Evolutionary conservation across 768 basidiomycete species (phyloP).

Genomic region (Hypholoma sublateritium): DNA sequence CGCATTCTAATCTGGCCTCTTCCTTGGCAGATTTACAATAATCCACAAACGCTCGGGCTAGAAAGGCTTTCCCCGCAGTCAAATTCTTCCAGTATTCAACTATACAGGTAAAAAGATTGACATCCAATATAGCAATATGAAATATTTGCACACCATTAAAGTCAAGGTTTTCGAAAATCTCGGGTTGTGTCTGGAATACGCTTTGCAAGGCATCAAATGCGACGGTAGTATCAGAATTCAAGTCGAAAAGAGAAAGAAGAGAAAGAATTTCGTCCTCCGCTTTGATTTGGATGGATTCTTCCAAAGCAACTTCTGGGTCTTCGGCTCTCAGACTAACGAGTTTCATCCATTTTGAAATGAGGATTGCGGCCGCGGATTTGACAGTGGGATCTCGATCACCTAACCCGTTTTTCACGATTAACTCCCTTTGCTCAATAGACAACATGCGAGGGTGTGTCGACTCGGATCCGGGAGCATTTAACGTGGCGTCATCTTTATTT

Average conservation of each 20-base stretch:
- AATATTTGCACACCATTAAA: conserved; percentile 56
- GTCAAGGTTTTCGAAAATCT: conserved; percentile 65
- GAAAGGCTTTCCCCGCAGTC: conserved; percentile 75
- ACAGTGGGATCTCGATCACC: conserved; percentile 83
- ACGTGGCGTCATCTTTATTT: neutral
- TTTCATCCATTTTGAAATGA: conserved; percentile 80
- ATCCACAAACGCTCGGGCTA: conserved; percentile 82
- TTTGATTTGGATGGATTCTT: conserved; percentile 7
- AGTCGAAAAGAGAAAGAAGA: conserved; percentile 60
- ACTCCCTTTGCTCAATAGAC: conserved; percentile 70
- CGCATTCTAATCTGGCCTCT: conserved; percentile 59
- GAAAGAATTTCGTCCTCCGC: conserved; percentile 40
- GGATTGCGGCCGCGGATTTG: conserved; percentile 64
- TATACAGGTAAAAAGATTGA: conserved; percentile 23
- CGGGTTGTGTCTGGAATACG: conserved; percentile 63
- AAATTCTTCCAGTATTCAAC: conserved; percentile 72
- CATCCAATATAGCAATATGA: neutral
- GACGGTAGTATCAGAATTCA: conserved; percentile 48
- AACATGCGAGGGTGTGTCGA: conserved; percentile 65
- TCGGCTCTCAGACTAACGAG: conserved; percentile 42
- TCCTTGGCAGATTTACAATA: conserved; percentile 67
- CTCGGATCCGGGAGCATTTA: conserved; percentile 22
- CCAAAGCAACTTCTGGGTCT: conserved; percentile 22
- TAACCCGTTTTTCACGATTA: conserved; percentile 78
- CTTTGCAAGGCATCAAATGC: conserved; percentile 76